Conservation (phyloP, 2,329 filamentous ascomycete genomes). For the Anthostomella pinea region DNA sequence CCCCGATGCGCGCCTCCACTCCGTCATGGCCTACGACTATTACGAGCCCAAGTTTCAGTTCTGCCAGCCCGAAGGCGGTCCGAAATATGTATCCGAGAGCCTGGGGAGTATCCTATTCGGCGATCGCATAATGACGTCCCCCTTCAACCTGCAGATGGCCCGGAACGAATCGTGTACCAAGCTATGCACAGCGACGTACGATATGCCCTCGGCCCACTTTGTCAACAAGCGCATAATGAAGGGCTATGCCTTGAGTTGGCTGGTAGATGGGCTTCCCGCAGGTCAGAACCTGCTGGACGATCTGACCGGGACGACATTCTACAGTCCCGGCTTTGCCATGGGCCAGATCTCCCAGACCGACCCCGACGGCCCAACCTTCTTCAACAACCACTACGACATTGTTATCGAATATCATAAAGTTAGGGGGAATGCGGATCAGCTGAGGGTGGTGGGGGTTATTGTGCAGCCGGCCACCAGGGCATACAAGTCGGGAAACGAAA, state of each 20-base stretch:
- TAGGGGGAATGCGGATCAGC: slow-evolving; percentile 61
- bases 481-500: slow-evolving; percentile 43
- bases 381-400: slow-evolving; percentile 98
- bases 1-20: slow-evolving; percentile 77
- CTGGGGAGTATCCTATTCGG: slow-evolving; percentile 96
- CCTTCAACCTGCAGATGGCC: slow-evolving; percentile 84
- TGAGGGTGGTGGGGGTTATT: slow-evolving; percentile 86
- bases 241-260: slow-evolving; percentile 91
- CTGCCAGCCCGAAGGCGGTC: slow-evolving; percentile 74
- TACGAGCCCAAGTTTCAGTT: slow-evolving; percentile 87
- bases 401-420: slow-evolving; percentile 88
- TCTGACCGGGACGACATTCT: slow-evolving; percentile 74
- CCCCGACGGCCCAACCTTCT: slow-evolving; percentile 53
- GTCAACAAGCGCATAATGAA: slow-evolving; percentile 79
- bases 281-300: slow-evolving; percentile 79
- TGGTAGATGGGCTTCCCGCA: slow-evolving; percentile 90
- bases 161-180: slow-evolving; percentile 84
- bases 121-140: slow-evolving; percentile 95
- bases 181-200: slow-evolving; percentile 67
- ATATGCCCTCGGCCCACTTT: slow-evolving; percentile 67
- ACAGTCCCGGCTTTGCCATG: slow-evolving; percentile 86
- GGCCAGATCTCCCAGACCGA: slow-evolving; percentile 49
- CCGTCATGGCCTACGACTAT: slow-evolving; percentile 95
- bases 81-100: slow-evolving; percentile 79
- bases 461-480: slow-evolving; percentile 78